phyloP scores from a whole-genome alignment of 2,329 filamentous ascomycete genomes.

The Pseudogymnoascus sp. region DNA sequence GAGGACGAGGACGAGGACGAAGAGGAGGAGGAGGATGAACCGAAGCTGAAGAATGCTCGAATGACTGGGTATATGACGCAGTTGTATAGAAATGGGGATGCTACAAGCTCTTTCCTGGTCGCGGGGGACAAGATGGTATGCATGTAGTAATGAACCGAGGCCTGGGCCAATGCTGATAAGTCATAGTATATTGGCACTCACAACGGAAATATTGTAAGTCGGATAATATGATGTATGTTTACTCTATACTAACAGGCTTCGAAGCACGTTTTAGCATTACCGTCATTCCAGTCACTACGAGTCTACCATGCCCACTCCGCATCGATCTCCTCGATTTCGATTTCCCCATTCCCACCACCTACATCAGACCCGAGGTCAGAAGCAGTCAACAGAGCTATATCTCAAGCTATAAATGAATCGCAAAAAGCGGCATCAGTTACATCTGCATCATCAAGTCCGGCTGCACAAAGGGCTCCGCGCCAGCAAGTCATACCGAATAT shows the following conservation, averaged over 20 bases:
- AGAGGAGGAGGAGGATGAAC: slow-evolving; percentile 88
- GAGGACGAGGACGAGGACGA: slow-evolving; percentile 63
- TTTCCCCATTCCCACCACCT: slow-evolving; percentile 75
- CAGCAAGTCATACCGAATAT: slow-evolving; percentile 57
- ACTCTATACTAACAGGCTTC: slow-evolving; percentile 24
- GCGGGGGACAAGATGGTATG: slow-evolving; percentile 93
- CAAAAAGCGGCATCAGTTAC: slow-evolving; percentile 35
- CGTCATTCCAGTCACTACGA: slow-evolving; percentile 71
- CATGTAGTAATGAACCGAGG: not conserved
- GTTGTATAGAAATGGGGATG: slow-evolving; percentile 90
- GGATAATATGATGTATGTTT: slow-evolving; percentile 15
- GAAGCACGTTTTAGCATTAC: slow-evolving; percentile 79
- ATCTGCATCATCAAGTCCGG: slow-evolving; percentile 39
- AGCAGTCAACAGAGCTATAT: slow-evolving; percentile 28
- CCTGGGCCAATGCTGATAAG: slow-evolving; percentile 26
- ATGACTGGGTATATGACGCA: slow-evolving; percentile 72
- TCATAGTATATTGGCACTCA: slow-evolving; percentile 82
- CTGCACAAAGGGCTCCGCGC: slow-evolving; percentile 46
- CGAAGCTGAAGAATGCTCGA: slow-evolving; percentile 84
- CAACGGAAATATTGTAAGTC: slow-evolving; percentile 85
- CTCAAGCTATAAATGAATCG: slow-evolving; percentile 23
- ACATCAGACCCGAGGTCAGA: slow-evolving; percentile 34
- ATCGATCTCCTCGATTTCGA: slow-evolving; percentile 80
- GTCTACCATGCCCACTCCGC: slow-evolving; percentile 90
- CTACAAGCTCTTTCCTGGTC: slow-evolving; percentile 83